Conservation (phyloP, 805 yeast species). For the Kodamaea lidongshanica region DNA sequence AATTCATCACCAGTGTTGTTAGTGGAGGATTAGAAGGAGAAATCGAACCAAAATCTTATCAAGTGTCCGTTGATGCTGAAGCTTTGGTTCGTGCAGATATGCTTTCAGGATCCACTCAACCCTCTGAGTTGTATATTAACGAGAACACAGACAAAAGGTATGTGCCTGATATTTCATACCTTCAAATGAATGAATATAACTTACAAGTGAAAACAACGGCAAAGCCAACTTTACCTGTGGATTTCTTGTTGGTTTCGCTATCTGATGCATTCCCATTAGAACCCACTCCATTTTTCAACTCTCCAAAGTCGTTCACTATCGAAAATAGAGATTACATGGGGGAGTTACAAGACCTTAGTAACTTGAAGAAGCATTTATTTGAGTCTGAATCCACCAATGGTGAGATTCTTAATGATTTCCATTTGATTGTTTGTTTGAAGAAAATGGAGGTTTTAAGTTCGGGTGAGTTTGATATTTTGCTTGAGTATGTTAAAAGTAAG, state of each 20-base stretch:
- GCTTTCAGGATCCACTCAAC: constrained; percentile 83
- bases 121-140: constrained; percentile 77
- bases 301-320: constrained; percentile 52
- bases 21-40: constrained; percentile 87
- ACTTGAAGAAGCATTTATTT: constrained; percentile 45
- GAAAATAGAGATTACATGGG: constrained; percentile 78
- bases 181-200: constrained; percentile 80
- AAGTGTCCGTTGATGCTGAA: constrained; percentile 82
- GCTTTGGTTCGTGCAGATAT: constrained; percentile 82
- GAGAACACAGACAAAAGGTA: constrained; percentile 68
- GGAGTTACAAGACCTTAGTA: constrained; percentile 58
- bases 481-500: constrained; percentile 41
- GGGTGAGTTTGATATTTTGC: constrained; percentile 47
- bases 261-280: constrained; percentile 88
- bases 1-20: constrained; percentile 87
- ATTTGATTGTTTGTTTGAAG: constrained; percentile 55
- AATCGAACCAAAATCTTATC: constrained; percentile 86
- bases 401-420: constrained; percentile 59
- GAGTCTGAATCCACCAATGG: constrained; percentile 18
- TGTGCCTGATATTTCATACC: constrained; percentile 91
- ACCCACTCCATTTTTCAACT: constrained; percentile 46
- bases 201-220: constrained; percentile 73
- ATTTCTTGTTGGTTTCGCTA: constrained; percentile 63
- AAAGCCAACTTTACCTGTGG: constrained; percentile 26
- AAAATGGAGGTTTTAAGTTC: constrained; percentile 52